phyloP scores from a whole-genome alignment of 495 filamentous ascomycete genomes.

The Hypoxylon subgilvum region DNA sequence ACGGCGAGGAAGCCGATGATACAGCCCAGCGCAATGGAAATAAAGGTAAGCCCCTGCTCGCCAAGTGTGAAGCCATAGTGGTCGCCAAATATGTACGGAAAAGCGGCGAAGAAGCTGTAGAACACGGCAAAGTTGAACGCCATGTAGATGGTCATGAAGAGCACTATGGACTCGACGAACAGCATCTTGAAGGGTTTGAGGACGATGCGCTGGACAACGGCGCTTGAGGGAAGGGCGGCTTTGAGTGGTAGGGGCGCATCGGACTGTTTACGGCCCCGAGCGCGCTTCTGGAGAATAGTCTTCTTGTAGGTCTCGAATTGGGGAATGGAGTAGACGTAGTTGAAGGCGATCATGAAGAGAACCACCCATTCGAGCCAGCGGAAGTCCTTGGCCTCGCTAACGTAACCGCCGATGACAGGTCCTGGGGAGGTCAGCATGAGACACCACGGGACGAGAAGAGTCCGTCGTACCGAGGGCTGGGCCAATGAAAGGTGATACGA shows the following conservation, averaged over 20 bases:
- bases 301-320: neutral
- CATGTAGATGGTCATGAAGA: slow-evolving; percentile 68
- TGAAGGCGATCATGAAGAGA: neutral
- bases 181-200: slow-evolving; percentile 49
- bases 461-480: neutral
- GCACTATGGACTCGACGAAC: slow-evolving; percentile 74
- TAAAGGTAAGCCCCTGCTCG: neutral
- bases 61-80: neutral
- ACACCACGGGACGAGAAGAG: neutral
- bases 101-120: slow-evolving; percentile 82
- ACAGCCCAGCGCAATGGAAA: neutral
- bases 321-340: neutral
- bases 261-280: neutral
- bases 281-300: neutral
- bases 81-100: slow-evolving; percentile 48
- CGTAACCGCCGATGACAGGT: neutral
- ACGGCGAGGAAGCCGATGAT: neutral
- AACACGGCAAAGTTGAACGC: slow-evolving; percentile 37
- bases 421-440: neutral
- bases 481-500: neutral
- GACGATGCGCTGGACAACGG: neutral
- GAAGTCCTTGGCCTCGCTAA: neutral
- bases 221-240: neutral
- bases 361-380: neutral
- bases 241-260: neutral